Base-by-base conservation (phyloP, 306 rosid species). In the Trichosanthes truncata region DNA sequence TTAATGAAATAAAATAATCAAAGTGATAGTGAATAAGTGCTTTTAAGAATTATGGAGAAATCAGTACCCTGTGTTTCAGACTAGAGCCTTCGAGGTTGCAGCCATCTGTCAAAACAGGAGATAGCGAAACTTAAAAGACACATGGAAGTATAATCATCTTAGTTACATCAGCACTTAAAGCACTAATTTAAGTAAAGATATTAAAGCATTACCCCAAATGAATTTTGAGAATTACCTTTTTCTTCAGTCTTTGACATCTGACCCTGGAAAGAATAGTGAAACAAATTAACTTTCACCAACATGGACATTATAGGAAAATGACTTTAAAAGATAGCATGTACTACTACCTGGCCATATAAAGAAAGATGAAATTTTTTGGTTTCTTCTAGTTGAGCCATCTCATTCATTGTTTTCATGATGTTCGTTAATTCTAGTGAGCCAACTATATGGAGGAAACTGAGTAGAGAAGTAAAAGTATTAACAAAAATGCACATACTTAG, bases 341-440 rank as follows among this genome's bases (percentile, higher is more conserved):
- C 65, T 69, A 86, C 82, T 84, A 95, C 98, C 98, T 92, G 86
- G 76, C 87, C 96, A 73, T 95, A 88, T 81, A 95, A 87, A 83
- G 96, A 90, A 84, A 87, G 83, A 84, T 92, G 98, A 82, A 95
- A 92, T 43, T 81, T 91, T 84, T 79, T 95, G 49, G 97, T 83
- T 69, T 92, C 97, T 87, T 92, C 96, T 88, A 95, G 88, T 67
- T 87, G 97, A 81, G 87, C 84, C 93, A 95, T 95, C 89, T 95
- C 98, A 66, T 89, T 77, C 74, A 88, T 78, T 82, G 85, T 80
- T 81, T 86, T 80, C 68, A 78, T 81, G 61, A 43, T 69, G 25
- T 74, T 74, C 65, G 82, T 75, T 81, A 88, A 80, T 80, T 88
- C 96, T 3, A 91, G 89, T 35, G 93, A 95, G 84, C 85, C 83